Conservation (phyloP, 2,329 filamentous ascomycete genomes). For the Chaetomiaceae sp. region DNA sequence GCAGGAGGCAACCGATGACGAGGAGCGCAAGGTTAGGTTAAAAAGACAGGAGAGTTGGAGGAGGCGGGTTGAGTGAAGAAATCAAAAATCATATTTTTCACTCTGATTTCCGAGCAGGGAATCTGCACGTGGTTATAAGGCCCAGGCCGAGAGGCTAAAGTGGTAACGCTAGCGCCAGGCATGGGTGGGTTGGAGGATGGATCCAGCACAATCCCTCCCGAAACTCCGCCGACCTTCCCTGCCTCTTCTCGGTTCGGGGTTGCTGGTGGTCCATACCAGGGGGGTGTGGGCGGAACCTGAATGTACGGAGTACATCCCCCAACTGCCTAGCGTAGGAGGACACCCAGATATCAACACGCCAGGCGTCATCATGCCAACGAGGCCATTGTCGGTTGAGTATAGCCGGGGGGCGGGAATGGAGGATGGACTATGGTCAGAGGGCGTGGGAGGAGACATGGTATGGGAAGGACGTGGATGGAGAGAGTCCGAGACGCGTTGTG, state of each 20-base stretch:
- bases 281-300: no score
- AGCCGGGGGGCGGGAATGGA: neutral
- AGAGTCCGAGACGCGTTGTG: neutral
- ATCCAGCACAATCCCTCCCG: neutral
- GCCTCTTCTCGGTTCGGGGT: neutral
- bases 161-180: neutral
- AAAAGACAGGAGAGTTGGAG: neutral
- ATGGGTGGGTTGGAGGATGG: neutral
- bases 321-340: no score
- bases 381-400: conserved; percentile 3
- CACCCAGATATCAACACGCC: no score
- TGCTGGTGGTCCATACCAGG: neutral
- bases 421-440: neutral
- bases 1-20: no score
- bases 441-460: neutral
- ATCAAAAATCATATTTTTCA: neutral
- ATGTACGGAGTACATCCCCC: no score
- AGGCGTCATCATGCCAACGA: neutral
- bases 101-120: neutral
- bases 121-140: neutral
- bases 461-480: neutral
- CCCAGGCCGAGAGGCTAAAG: neutral
- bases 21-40: no score
- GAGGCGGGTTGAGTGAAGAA: neutral
- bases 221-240: neutral